A percentile compares a stretch with the other conserved stretches of the same genome.
Conservation (phyloP, 2,329 filamentous ascomycete genomes). For the Aspergillus arachidicola region DNA sequence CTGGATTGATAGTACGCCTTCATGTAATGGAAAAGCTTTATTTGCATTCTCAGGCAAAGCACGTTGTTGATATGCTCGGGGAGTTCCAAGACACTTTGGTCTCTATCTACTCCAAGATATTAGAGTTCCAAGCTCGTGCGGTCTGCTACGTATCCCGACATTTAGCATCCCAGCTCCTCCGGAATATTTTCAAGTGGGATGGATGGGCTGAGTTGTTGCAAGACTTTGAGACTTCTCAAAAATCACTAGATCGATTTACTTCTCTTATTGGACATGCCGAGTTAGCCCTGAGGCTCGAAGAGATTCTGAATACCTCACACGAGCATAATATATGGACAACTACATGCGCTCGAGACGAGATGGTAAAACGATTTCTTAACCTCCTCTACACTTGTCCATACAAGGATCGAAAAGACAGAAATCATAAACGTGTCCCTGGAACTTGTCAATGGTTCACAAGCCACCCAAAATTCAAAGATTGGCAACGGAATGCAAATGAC, state of each 20-base stretch:
- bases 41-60: neutral
- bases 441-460: slow-evolving; percentile 38
- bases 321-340: neutral
- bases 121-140: slow-evolving; percentile 19
- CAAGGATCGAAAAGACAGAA: slow-evolving; percentile 14
- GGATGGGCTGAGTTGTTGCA: slow-evolving; percentile 7
- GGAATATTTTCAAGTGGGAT: slow-evolving; percentile 11
- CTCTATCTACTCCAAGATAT: slow-evolving; percentile 8
- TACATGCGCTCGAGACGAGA: slow-evolving; percentile 2
- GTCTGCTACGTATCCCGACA: slow-evolving; percentile 13
- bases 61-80: neutral
- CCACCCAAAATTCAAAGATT: slow-evolving; percentile 27
- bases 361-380: neutral
- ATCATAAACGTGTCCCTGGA: slow-evolving; percentile 22
- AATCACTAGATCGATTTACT: neutral
- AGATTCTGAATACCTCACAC: neutral
- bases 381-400: slow-evolving; percentile 16
- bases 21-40: slow-evolving; percentile 10
- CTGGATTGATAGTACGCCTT: slow-evolving; percentile 10
- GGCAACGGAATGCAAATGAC: slow-evolving; percentile 18
- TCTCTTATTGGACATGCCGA: neutral
- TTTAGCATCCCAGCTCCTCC: neutral
- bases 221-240: slow-evolving; percentile 4
- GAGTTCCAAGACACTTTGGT: slow-evolving; percentile 9
- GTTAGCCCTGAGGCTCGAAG: neutral